Evolutionary conservation across 148 eudicot genomes (phyloP).

Genomic region (Hydrangea macrophylla): DNA sequence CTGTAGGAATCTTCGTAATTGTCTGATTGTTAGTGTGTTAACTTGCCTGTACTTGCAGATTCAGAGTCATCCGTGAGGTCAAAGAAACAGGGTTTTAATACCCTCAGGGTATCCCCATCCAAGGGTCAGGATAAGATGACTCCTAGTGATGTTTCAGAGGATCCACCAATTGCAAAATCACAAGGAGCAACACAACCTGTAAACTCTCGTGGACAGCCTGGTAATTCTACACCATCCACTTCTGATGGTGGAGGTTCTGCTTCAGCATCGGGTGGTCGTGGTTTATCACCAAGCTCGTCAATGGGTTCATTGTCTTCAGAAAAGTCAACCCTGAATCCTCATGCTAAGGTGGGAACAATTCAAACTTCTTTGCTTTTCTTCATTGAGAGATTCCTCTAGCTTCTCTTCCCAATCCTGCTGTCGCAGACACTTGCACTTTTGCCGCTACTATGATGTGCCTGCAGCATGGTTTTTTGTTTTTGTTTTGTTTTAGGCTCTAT

Average conservation of each 20-base stretch:
- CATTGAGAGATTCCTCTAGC: too few relatives aligned
- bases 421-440: too few relatives aligned
- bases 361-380: slow-evolving; percentile 3
- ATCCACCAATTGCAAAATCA: slow-evolving; percentile 31
- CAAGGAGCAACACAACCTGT: slow-evolving; percentile 33
- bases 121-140: slow-evolving; percentile 45
- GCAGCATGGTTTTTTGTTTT: too few relatives aligned
- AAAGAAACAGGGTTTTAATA: slow-evolving; percentile 45
- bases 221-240: slow-evolving; percentile 61
- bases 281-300: slow-evolving; percentile 81
- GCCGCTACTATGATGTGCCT: too few relatives aligned
- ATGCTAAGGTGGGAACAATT: slow-evolving; percentile 69
- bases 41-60: too few relatives aligned
- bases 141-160: slow-evolving; percentile 39
- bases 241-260: slow-evolving; percentile 56
- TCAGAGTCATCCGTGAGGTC: slow-evolving; percentile 26
- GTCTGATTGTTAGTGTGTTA: too few relatives aligned
- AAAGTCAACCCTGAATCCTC: slow-evolving; percentile 82
- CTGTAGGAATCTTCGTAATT: too few relatives aligned
- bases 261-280: slow-evolving; percentile 47
- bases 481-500: too few relatives aligned
- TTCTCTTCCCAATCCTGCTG: too few relatives aligned
- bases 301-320: slow-evolving; percentile 83
- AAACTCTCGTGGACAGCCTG: slow-evolving; percentile 44
- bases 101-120: slow-evolving; percentile 34